Conservation (phyloP, 2,329 filamentous ascomycete genomes). For the Didymella glomerata region DNA sequence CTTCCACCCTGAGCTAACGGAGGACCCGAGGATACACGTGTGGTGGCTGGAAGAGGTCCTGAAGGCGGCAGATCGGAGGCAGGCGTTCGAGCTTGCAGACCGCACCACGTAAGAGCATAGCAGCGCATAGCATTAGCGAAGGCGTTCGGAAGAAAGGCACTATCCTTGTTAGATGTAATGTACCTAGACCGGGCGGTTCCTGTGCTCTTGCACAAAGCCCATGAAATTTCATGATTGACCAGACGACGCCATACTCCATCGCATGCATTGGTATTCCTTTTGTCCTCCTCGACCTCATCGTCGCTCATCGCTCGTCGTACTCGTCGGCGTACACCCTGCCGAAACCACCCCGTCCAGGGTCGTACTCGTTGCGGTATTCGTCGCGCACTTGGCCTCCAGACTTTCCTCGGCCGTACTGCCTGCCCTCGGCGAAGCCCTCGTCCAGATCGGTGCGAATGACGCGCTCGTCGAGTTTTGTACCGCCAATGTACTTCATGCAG, state of each 20-base stretch:
- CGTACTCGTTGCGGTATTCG: constrained; percentile 96
- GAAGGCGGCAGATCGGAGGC: constrained; percentile 43
- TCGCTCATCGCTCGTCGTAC: constrained; percentile 38
- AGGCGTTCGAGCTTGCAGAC: constrained; percentile 44
- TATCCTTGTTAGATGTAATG: constrained; percentile 22
- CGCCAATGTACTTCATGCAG: constrained; percentile 98
- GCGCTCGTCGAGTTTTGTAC: constrained; percentile 96
- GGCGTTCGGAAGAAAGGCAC: constrained; percentile 14
- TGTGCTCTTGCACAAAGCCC: constrained; percentile 15
- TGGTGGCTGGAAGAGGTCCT: constrained; percentile 87
- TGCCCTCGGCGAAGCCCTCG: constrained; percentile 92
- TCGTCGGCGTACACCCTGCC: constrained; percentile 68
- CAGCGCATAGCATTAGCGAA: constrained; percentile 10
- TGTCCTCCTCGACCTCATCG: neutral
- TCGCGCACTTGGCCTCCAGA: constrained; percentile 96
- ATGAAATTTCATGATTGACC: constrained; percentile 10
- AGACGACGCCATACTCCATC: constrained; percentile 30
- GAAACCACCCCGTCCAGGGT: constrained; percentile 90
- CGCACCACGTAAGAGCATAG: constrained; percentile 28
- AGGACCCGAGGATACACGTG: constrained; percentile 84
- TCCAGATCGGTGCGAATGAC: constrained; percentile 96
- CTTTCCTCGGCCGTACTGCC: constrained; percentile 95
- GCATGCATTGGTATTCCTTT: constrained; percentile 26
- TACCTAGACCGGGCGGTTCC: constrained; percentile 19
- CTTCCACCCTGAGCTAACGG: constrained; percentile 93